Evolutionary conservation across 2,329 filamentous ascomycete species (phyloP).

Genomic region (Phialophora macrospora): DNA sequence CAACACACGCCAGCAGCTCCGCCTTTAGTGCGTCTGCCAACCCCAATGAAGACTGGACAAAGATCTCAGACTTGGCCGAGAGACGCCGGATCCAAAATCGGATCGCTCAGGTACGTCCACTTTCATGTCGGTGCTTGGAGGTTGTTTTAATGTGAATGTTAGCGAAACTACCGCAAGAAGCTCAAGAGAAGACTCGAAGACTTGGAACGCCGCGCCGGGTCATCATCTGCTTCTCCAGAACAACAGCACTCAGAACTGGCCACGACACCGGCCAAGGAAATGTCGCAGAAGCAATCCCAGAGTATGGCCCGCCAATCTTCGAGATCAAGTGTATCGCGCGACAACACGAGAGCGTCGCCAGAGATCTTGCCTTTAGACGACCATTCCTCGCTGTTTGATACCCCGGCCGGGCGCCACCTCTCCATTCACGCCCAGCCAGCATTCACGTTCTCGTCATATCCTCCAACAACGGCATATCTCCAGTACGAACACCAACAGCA

Average conservation of each 20-base stretch:
- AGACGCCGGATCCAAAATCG: conserved; percentile 93
- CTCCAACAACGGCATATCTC: conserved; percentile 36
- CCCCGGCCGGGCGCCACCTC: conserved; percentile 30
- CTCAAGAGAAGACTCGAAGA: conserved; percentile 70
- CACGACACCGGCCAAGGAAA: conserved; percentile 38
- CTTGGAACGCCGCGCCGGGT: conserved; percentile 65
- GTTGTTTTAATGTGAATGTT: conserved; percentile 37
- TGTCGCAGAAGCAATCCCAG: conserved; percentile 34
- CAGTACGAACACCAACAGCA: conserved; percentile 36
- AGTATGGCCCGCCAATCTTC: conserved; percentile 34
- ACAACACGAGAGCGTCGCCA: conserved; percentile 35
- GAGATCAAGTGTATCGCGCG: conserved; percentile 30
- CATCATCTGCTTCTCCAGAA: conserved; percentile 66
- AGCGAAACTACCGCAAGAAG: conserved; percentile 61
- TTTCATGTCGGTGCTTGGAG: conserved; percentile 23
- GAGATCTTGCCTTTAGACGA: conserved; percentile 38
- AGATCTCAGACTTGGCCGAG: conserved; percentile 96
- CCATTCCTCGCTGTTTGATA: conserved; percentile 34
- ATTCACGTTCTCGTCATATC: conserved; percentile 36
- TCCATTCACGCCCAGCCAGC: conserved; percentile 32
- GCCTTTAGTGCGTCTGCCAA: conserved; percentile 94
- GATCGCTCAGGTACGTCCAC: conserved; percentile 71
- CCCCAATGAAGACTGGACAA: conserved; percentile 98
- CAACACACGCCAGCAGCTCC: conserved; percentile 79
- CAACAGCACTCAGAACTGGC: conserved; percentile 61